Conservation (phyloP, 495 filamentous ascomycete species). For the Penicillium canescens region DNA sequence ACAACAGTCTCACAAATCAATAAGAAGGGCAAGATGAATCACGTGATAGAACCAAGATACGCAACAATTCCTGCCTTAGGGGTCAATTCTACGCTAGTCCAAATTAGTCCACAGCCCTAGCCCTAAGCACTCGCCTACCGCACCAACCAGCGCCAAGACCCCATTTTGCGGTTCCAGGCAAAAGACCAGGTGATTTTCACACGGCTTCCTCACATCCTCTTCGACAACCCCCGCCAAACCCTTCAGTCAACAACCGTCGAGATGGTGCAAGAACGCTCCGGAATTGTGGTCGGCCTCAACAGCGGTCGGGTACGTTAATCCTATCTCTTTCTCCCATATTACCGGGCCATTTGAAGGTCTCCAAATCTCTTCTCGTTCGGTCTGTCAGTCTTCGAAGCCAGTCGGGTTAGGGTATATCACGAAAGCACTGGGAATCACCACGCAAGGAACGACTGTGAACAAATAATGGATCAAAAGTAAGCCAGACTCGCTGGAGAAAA, state of each 20-base stretch:
- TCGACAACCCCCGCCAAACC: constrained; percentile 50
- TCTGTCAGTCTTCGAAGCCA: constrained; percentile 15
- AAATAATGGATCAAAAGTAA: constrained; percentile 1
- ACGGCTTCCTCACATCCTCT: constrained; percentile 35
- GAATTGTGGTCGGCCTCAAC: constrained; percentile 82
- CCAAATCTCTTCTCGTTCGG: constrained; percentile 18
- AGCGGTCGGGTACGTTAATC: constrained; percentile 76
- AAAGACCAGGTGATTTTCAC: constrained; percentile 39
- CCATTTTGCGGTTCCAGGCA: constrained; percentile 31
- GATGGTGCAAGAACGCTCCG: constrained; percentile 68
- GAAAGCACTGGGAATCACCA: constrained; percentile 5
- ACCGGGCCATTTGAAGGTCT: constrained; percentile 6
- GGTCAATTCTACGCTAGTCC: constrained; percentile 9
- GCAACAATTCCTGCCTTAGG: constrained; percentile 6
- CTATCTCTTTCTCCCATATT: constrained; percentile 14
- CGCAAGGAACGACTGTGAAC: neutral
- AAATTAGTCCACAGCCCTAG: constrained; percentile 31
- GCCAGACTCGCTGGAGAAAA: constrained; percentile 1
- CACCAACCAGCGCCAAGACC: constrained; percentile 34
- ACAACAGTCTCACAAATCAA: neutral
- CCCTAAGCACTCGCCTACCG: constrained; percentile 33
- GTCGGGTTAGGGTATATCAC: constrained; percentile 16
- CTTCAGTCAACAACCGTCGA: constrained; percentile 44
- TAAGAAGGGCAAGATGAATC: neutral
- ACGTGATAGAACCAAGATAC: neutral